Conservation (phyloP, 352 stramenopile species). For the Phytopythium litorale region DNA sequence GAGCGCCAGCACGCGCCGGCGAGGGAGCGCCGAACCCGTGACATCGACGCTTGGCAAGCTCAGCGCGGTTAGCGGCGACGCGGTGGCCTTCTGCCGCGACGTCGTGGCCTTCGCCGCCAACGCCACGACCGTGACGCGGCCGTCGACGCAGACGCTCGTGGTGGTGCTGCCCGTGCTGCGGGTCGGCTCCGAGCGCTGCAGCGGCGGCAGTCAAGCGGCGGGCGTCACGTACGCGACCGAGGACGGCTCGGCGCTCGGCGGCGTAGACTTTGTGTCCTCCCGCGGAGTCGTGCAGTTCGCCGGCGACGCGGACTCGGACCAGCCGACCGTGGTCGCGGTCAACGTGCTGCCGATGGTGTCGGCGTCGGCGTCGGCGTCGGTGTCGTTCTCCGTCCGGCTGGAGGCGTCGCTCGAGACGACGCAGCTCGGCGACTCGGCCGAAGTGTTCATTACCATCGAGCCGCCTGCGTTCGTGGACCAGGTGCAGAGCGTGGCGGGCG, state of each 20-base stretch:
- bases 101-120: conserved; percentile 10
- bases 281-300: conserved; percentile 4
- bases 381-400: conserved; percentile 1
- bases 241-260: conserved; percentile 1
- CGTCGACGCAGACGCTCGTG: conserved; percentile 9
- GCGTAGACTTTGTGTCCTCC: neutral
- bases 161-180: conserved; percentile 13
- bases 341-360: conserved; percentile 2
- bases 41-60: neutral
- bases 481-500: conserved; percentile 5
- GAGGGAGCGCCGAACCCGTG: neutral
- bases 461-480: neutral
- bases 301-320: neutral
- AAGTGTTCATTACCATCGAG: neutral
- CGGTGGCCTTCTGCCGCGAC: conserved; percentile 8
- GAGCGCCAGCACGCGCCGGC: neutral
- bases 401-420: neutral
- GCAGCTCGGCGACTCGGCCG: neutral
- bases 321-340: neutral
- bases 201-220: neutral
- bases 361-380: too few species aligned
- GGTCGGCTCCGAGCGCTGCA: conserved; percentile 5
- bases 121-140: conserved; percentile 3
- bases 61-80: neutral
- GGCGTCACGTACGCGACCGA: conserved; percentile 4